Percentiles rank a stretch among this genome's conserved stretches.
These are phyloP conservation scores for Arachnomyces sp. DNA, from an alignment of 2,329 filamentous ascomycete species.

Conservation along the genomic window DNA sequence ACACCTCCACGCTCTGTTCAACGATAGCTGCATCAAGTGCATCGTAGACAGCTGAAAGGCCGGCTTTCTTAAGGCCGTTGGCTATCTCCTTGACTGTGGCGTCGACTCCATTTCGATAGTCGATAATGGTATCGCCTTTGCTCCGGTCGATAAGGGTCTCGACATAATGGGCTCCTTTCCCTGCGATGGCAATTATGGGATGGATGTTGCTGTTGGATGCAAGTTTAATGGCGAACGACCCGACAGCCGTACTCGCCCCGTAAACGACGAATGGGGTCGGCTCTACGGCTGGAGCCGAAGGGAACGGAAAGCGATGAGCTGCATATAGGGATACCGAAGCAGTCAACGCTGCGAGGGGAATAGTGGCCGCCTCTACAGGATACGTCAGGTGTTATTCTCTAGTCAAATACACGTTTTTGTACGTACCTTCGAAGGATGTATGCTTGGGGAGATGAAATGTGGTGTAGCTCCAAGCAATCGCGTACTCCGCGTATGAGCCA, in stretches of 20 bases:
- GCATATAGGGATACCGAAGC: slow-evolving; percentile 45
- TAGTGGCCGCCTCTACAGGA: slow-evolving; percentile 43
- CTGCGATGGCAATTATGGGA: slow-evolving; percentile 54
- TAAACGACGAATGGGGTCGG: slow-evolving; percentile 40
- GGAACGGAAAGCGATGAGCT: slow-evolving; percentile 39
- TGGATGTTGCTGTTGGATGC: slow-evolving; percentile 49
- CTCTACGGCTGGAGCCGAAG: slow-evolving; percentile 36
- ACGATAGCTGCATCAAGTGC: slow-evolving; percentile 53
- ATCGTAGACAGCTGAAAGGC: slow-evolving; percentile 33
- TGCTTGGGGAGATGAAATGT: slow-evolving; percentile 47
- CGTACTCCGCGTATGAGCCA: slow-evolving; percentile 51
- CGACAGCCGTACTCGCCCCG: slow-evolving; percentile 47
- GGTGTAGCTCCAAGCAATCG: slow-evolving; percentile 43
- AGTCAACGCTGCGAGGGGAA: slow-evolving; percentile 50
- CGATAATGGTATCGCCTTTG: slow-evolving; percentile 51
- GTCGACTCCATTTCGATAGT: slow-evolving; percentile 52
- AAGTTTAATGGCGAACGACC: slow-evolving; percentile 51
- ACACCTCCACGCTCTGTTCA: slow-evolving; percentile 39
- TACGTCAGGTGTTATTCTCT: slow-evolving; percentile 4
- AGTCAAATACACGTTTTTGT: background rate
- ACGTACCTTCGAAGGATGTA: slow-evolving; percentile 44
- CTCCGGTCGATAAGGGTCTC: slow-evolving; percentile 43
- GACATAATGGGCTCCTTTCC: slow-evolving; percentile 44
- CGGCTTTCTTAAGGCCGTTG: slow-evolving; percentile 10
- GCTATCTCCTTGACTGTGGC: slow-evolving; percentile 41